phyloP scores from a whole-genome alignment of 805 yeast genomes.

The Saccharomycopsis guyanensis region DNA sequence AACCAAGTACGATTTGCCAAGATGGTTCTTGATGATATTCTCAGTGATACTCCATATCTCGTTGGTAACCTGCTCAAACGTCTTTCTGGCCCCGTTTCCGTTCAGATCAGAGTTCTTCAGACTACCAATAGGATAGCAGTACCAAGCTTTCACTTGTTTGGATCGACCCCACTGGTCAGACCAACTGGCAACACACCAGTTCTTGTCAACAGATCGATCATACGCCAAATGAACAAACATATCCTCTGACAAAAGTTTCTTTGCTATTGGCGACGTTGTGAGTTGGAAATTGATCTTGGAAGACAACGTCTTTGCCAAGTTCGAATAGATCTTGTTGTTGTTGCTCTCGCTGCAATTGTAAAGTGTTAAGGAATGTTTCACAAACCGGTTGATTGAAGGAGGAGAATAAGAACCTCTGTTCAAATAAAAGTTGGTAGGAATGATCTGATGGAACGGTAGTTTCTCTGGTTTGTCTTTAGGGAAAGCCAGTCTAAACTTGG shows the following conservation, averaged over 20 bases:
- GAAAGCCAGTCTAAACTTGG: slow-evolving; percentile 37
- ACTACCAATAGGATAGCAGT: slow-evolving; percentile 29
- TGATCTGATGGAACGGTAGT: slow-evolving; percentile 29
- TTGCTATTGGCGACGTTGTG: slow-evolving; percentile 30
- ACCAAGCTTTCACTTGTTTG: slow-evolving; percentile 60
- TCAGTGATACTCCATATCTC: slow-evolving; percentile 60
- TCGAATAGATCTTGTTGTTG: slow-evolving; percentile 29
- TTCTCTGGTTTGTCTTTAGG: slow-evolving; percentile 27
- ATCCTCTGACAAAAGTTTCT: slow-evolving; percentile 50
- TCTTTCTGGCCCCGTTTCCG: slow-evolving; percentile 20
- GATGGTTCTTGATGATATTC: slow-evolving; percentile 34
- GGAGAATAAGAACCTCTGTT: slow-evolving; percentile 29
- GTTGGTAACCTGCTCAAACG: slow-evolving; percentile 51
- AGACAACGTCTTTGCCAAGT: slow-evolving; percentile 36
- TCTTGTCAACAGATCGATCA: slow-evolving; percentile 69
- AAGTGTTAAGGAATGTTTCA: slow-evolving; percentile 42
- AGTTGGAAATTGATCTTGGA: slow-evolving; percentile 37
- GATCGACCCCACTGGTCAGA: slow-evolving; percentile 72
- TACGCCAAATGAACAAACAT: slow-evolving; percentile 79
- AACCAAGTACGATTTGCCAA: slow-evolving; percentile 52
- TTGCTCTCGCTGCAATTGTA: slow-evolving; percentile 49
- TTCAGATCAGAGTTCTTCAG: slow-evolving; percentile 3
- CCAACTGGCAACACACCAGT: slow-evolving; percentile 87
- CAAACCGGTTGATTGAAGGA: slow-evolving; percentile 30
- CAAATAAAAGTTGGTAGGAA: slow-evolving; percentile 36